phyloP scores from a whole-genome alignment of 352 stramenopile genomes.

The Peronospora destructor region DNA sequence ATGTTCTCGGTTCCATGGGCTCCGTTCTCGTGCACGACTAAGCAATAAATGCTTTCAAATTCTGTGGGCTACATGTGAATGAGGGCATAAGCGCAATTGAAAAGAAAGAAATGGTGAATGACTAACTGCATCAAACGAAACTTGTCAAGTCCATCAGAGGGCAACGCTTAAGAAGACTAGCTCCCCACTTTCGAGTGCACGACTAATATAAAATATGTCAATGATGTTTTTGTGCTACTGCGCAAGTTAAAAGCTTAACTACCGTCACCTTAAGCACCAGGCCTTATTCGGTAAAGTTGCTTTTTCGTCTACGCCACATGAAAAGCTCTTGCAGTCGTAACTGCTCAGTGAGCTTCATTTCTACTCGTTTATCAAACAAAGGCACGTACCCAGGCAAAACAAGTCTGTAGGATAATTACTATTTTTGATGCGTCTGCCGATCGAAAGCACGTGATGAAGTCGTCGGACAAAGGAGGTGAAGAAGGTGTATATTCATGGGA shows the following conservation, averaged over 20 bases:
- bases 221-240: conserved; percentile 51
- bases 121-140: no score
- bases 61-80: no score
- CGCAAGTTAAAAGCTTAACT: conserved; percentile 38
- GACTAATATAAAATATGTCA: conserved; percentile 16
- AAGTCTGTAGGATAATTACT: conserved; percentile 61
- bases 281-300: conserved; percentile 44
- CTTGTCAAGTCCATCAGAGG: no score
- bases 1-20: no score
- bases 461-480: conserved; percentile 71
- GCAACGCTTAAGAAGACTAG: no score
- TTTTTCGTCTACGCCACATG: conserved; percentile 63
- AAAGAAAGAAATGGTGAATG: no score
- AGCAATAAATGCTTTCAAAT: no score
- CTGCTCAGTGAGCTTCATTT: conserved; percentile 55
- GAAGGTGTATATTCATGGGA: conserved; percentile 79
- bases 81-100: no score
- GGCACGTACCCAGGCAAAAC: conserved; percentile 46
- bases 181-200: no score
- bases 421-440: conserved; percentile 51
- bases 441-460: conserved; percentile 63
- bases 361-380: conserved; percentile 58
- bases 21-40: no score
- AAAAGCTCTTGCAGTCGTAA: conserved; percentile 52
- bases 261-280: conserved; percentile 32